Evolutionary conservation across 208 protist species (phyloP).

Genomic region (Phytomonas sp.): DNA sequence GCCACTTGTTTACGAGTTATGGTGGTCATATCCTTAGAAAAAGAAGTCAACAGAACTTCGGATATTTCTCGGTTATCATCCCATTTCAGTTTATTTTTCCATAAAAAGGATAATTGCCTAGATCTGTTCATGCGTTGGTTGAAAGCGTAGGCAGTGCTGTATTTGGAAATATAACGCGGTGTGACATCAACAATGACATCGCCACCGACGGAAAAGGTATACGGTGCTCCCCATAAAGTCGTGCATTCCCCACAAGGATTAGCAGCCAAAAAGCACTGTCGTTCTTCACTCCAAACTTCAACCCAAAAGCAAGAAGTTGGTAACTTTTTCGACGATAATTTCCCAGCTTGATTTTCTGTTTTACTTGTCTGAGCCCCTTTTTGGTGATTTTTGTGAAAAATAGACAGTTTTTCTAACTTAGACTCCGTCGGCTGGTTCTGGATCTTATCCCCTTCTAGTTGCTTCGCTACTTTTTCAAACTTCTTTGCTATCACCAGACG

Average conservation of each 20-base stretch:
- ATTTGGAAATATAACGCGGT: conserved; percentile 77
- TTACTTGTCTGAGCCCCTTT: background rate
- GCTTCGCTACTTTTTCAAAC: conserved; percentile 14
- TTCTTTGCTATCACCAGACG: conserved; percentile 36
- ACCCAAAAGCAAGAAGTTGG: conserved; percentile 80
- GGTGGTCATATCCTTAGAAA: conserved; percentile 19
- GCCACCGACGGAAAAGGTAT: conserved; percentile 69
- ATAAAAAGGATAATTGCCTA: conserved; percentile 63
- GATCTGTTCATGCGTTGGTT: conserved; percentile 47
- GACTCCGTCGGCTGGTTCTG: background rate
- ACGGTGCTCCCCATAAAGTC: conserved; percentile 75
- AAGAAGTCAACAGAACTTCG: conserved; percentile 57
- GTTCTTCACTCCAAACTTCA: conserved; percentile 80
- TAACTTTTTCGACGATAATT: conserved; percentile 35
- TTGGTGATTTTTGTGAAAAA: background rate
- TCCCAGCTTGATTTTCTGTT: conserved; percentile 11
- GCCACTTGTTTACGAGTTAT: conserved; percentile 18
- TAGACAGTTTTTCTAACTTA: background rate
- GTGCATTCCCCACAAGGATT: conserved; percentile 69
- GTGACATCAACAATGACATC: conserved; percentile 68
- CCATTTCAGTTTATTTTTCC: conserved; percentile 61
- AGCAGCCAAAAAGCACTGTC: conserved; percentile 71
- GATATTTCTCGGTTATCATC: conserved; percentile 71
- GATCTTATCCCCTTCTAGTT: background rate
- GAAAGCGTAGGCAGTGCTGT: conserved; percentile 52